A percentile compares a stretch with the other conserved stretches of the same genome.
phyloP scores from a whole-genome alignment of 2,329 filamentous ascomycete genomes.

The Arthrobotrys pseudoclavata region DNA sequence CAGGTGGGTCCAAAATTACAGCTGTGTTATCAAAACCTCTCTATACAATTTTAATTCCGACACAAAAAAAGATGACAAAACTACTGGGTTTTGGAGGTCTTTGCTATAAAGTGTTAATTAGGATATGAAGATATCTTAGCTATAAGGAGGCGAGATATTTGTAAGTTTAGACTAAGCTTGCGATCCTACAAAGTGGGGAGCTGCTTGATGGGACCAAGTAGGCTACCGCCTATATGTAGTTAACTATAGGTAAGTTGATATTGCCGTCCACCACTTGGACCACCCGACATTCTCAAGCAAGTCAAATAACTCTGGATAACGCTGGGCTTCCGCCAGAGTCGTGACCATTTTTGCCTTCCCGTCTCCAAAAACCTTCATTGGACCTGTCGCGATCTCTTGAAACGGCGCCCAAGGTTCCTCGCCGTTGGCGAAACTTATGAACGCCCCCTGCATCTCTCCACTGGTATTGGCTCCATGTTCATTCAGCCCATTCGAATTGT shows the following conservation, averaged over 20 bases:
- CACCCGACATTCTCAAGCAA: constrained; percentile 51
- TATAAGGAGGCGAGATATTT: neutral
- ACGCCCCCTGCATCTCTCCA: constrained; percentile 47
- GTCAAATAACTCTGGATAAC: constrained; percentile 43
- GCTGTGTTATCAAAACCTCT: neutral
- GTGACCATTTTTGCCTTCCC: constrained; percentile 33
- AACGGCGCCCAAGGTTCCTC: constrained; percentile 52
- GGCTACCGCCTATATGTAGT: neutral
- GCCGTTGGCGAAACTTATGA: constrained; percentile 45
- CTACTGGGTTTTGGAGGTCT: too few species aligned
- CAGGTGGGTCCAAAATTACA: neutral
- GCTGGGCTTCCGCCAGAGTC: constrained; percentile 33
- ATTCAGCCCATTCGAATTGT: constrained; percentile 41
- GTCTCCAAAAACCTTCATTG: constrained; percentile 45
- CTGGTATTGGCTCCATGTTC: constrained; percentile 33
- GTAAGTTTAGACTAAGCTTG: constrained; percentile 11
- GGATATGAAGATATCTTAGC: neutral
- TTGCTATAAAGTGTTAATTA: neutral
- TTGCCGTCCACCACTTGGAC: constrained; percentile 55
- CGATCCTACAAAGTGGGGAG: neutral
- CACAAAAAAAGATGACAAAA: neutral
- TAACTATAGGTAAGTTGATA: constrained; percentile 33
- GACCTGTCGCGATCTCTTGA: constrained; percentile 44
- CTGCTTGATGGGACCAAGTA: neutral
- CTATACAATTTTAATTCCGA: neutral